Evolutionary conservation across 139 green algal genomes (phyloP).

Genomic region (Closterium sp.): DNA sequence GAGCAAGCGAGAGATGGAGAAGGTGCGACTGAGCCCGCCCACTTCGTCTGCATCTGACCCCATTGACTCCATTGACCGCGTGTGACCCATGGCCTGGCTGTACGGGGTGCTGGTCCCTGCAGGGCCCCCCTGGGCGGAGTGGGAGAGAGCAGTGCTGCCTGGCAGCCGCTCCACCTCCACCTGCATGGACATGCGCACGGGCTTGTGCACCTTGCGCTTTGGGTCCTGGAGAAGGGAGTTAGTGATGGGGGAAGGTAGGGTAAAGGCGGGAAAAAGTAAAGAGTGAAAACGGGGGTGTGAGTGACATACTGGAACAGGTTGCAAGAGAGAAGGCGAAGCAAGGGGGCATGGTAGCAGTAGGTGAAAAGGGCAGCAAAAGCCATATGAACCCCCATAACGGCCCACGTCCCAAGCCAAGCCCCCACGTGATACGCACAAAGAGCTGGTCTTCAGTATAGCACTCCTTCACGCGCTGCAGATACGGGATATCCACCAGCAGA

Average conservation of each 20-base stretch:
- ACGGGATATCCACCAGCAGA: constrained; percentile 40
- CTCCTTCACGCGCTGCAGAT: constrained; percentile 41
- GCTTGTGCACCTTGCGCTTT: constrained; percentile 43
- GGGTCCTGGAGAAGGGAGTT: too few relatives aligned
- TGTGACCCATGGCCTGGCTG: background rate
- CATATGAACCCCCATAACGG: too few relatives aligned
- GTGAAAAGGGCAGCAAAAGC: background rate
- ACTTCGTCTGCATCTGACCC: background rate
- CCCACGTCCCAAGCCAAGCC: too few relatives aligned
- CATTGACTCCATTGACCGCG: background rate
- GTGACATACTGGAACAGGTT: too few relatives aligned
- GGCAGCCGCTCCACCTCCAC: constrained; percentile 29
- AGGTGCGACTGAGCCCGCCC: background rate
- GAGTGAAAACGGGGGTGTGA: too few relatives aligned
- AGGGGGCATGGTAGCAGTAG: background rate
- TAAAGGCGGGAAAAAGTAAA: too few relatives aligned
- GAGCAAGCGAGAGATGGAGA: background rate
- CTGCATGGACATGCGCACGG: constrained; percentile 28
- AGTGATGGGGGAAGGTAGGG: background rate
- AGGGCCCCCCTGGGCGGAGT: background rate
- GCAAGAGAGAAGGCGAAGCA: too few relatives aligned
- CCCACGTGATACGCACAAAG: background rate
- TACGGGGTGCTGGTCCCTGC: background rate
- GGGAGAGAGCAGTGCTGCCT: background rate
- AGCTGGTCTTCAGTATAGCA: constrained; percentile 46